A percentile compares a stretch with the other conserved stretches of the same genome.
Conservation (phyloP, 768 basidiomycete species). For the Paxillus rubicundulus region DNA sequence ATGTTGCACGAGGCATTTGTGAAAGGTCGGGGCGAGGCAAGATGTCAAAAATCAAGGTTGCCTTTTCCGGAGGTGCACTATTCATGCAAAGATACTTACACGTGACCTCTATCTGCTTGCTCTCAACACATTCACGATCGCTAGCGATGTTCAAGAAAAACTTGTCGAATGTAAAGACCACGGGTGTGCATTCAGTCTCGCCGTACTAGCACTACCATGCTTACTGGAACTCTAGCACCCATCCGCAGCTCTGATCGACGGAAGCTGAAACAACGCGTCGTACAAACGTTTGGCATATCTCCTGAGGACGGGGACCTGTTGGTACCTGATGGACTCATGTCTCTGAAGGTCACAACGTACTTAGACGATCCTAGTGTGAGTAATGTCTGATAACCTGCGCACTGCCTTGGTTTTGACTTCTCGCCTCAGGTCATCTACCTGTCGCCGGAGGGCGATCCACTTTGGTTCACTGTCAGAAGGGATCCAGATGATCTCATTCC, state of each 20-base stretch:
- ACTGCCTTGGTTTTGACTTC: neutral
- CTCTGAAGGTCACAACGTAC: conserved; percentile 66
- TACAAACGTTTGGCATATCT: conserved; percentile 44
- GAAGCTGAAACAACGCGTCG: conserved; percentile 62
- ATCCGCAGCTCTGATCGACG: conserved; percentile 71
- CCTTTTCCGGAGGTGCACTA: conserved; percentile 14
- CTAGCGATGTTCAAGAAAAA: conserved; percentile 77
- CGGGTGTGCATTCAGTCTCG: conserved; percentile 33
- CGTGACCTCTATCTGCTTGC: neutral
- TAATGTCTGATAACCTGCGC: neutral
- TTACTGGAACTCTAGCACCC: conserved; percentile 42
- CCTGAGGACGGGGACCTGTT: conserved; percentile 64
- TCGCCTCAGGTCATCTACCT: conserved; percentile 57
- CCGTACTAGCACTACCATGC: neutral
- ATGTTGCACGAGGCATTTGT: conserved; percentile 77
- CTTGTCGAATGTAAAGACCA: conserved; percentile 64
- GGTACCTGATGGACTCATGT: conserved; percentile 71
- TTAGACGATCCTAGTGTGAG: conserved; percentile 62
- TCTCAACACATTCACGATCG: neutral
- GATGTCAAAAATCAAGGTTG: conserved; percentile 1
- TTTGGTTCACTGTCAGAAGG: conserved; percentile 79
- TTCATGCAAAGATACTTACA: neutral
- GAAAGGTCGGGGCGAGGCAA: neutral
- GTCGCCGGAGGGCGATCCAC: conserved; percentile 61
- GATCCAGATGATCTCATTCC: conserved; percentile 67